Conservation (phyloP, 345 rosid species). For the Xanthoceras sorbifolium region DNA sequence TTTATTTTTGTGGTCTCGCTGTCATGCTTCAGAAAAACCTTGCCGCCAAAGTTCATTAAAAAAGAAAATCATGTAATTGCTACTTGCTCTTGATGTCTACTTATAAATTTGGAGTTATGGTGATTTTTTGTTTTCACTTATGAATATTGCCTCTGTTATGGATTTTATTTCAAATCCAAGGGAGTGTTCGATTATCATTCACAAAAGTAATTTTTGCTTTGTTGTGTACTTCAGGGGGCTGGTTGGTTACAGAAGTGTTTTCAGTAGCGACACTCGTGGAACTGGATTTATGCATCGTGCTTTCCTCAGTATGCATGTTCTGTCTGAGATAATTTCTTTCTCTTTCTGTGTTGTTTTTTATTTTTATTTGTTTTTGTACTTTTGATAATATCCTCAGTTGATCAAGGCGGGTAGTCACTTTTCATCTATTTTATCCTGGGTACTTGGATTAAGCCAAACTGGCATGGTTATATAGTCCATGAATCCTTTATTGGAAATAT, state of each 20-base stretch:
- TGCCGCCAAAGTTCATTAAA: background rate
- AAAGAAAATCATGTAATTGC: background rate
- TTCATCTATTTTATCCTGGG: background rate
- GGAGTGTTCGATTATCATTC: background rate
- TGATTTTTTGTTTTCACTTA: background rate
- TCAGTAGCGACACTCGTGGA: slow-evolving; percentile 98
- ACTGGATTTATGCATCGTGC: slow-evolving; percentile 99
- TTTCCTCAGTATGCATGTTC: slow-evolving; percentile 68
- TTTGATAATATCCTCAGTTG: background rate
- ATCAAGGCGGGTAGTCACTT: background rate
- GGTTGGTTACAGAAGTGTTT: slow-evolving; percentile 97
- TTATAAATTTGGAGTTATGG: background rate
- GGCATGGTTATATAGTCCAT: background rate
- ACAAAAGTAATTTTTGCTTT: background rate
- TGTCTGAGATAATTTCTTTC: slow-evolving; percentile 13
- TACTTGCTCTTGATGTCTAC: background rate
- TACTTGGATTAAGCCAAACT: background rate
- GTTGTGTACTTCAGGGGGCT: slow-evolving; percentile 63
- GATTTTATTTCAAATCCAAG: background rate
- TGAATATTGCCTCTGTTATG: background rate
- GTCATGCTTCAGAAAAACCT: background rate
- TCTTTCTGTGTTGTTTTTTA: background rate
- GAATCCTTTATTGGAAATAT: background rate
- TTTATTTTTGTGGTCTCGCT: background rate
- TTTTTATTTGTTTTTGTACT: background rate